A percentile compares a stretch with the other conserved stretches of the same genome.
These are phyloP conservation scores for Eimeria sp. DNA, from an alignment of 169 alveolate genomes.

Conservation along the genomic window DNA sequence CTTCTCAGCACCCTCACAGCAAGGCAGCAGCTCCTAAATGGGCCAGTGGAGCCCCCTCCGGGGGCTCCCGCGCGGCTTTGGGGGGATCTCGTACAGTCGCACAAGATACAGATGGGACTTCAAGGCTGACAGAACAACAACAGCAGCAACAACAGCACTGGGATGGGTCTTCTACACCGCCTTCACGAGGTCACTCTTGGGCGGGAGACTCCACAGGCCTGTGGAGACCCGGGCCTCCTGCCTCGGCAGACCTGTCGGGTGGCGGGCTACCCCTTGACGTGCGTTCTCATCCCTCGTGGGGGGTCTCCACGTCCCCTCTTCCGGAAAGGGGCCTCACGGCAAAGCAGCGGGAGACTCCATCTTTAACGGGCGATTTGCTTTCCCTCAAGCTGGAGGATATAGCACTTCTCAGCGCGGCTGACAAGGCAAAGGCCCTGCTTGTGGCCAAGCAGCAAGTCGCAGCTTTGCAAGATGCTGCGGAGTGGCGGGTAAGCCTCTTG, in stretches of 20 bases:
- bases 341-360: constrained; percentile 29
- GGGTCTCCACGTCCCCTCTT: constrained; percentile 21
- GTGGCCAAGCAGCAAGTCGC: constrained; percentile 58
- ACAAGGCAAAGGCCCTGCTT: constrained; percentile 62
- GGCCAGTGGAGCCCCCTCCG: constrained; percentile 44
- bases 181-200: constrained; percentile 57
- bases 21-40: constrained; percentile 43
- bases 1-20: constrained; percentile 7
- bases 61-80: constrained; percentile 13
- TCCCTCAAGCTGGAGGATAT: constrained; percentile 35
- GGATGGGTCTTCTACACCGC: constrained; percentile 40
- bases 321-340: constrained; percentile 34
- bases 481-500: constrained; percentile 61
- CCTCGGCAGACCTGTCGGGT: constrained; percentile 17
- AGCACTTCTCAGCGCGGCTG: constrained; percentile 62
- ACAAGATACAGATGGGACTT: constrained; percentile 13
- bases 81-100: constrained; percentile 23
- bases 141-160: constrained; percentile 47
- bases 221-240: constrained; percentile 56
- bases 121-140: constrained; percentile 11
- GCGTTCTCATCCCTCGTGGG: constrained; percentile 39
- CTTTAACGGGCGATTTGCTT: constrained; percentile 26
- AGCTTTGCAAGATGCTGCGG: constrained; percentile 62
- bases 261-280: constrained; percentile 25
- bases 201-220: constrained; percentile 68